phyloP scores from a whole-genome alignment of 1,284 basidiomycete genomes.

The Xanthoconium separans region DNA sequence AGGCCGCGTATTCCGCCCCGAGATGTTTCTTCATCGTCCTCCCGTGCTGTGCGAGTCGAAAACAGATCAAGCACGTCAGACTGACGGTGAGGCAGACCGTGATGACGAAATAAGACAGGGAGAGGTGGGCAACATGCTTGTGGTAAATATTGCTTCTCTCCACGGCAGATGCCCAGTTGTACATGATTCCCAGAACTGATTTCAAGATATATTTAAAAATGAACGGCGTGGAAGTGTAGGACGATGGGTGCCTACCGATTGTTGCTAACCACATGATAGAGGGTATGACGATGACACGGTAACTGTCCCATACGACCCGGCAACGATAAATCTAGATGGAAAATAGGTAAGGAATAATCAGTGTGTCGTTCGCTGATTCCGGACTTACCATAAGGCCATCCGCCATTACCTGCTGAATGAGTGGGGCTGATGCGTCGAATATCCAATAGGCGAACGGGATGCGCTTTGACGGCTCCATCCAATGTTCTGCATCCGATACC shows the following conservation, averaged over 20 bases:
- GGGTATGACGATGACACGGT: background rate
- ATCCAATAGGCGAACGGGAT: too few relatives aligned
- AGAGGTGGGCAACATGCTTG: background rate
- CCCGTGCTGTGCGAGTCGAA: constrained; percentile 2
- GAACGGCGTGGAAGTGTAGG: too few relatives aligned
- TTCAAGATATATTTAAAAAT: background rate
- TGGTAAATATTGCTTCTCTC: too few relatives aligned
- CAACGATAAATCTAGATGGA: background rate
- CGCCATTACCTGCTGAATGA: background rate
- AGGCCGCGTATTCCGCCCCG: background rate
- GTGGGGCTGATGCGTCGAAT: background rate
- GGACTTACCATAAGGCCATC: constrained; percentile 3
- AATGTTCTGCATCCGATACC: too few relatives aligned
- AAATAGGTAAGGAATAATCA: too few relatives aligned
- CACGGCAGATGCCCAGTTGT: background rate
- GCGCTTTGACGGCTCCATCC: too few relatives aligned
- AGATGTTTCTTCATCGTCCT: background rate
- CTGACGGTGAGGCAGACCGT: background rate
- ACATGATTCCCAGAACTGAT: background rate
- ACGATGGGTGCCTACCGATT: background rate
- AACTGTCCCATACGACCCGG: background rate
- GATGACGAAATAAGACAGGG: background rate
- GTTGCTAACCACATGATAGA: background rate
- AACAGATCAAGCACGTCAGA: constrained; percentile 14
- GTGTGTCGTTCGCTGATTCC: background rate